A percentile compares a stretch with the other conserved stretches of the same genome.
phyloP scores from a whole-genome alignment of 805 yeast genomes.

The Cyberlindnera sargentensis region DNA sequence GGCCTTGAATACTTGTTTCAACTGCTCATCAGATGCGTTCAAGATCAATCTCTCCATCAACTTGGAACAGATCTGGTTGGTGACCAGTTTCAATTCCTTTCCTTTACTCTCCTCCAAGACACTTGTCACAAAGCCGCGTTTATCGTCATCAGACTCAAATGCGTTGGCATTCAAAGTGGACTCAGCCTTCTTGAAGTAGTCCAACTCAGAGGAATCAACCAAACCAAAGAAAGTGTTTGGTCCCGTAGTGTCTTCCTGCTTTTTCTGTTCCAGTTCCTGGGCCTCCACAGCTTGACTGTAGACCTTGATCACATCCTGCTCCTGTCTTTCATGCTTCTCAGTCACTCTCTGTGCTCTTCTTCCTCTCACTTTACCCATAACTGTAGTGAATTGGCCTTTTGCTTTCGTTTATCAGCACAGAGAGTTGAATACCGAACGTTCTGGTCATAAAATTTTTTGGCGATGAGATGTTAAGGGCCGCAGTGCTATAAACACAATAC shows the following conservation, averaged over 20 bases:
- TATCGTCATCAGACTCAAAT: constrained; percentile 68
- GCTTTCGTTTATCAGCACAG: no score
- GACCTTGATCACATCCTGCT: constrained; percentile 4
- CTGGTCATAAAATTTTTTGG: no score
- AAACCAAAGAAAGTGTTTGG: constrained; percentile 72
- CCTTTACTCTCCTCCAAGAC: constrained; percentile 83
- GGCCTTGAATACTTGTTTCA: constrained; percentile 56
- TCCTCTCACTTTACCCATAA: constrained; percentile 33
- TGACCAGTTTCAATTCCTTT: constrained; percentile 84
- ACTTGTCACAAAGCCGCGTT: constrained; percentile 61
- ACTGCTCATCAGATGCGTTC: constrained; percentile 54
- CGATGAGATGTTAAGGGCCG: constrained; percentile 1
- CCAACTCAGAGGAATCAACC: constrained; percentile 76
- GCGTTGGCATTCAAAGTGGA: constrained; percentile 76
- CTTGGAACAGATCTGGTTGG: constrained; percentile 93
- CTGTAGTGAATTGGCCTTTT: no score
- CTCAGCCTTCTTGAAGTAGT: constrained; percentile 91
- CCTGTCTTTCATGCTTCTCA: constrained; percentile 16
- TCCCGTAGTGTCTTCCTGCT: constrained; percentile 4
- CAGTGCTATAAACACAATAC: background rate
- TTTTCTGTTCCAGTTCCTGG: constrained; percentile 2
- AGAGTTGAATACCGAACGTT: no score
- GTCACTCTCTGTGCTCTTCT: constrained; percentile 30
- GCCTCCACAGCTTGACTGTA: constrained; percentile 15
- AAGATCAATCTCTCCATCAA: constrained; percentile 81